Evolutionary conservation across 306 rosid species (phyloP).

Genomic region (Medicago truncatula): DNA sequence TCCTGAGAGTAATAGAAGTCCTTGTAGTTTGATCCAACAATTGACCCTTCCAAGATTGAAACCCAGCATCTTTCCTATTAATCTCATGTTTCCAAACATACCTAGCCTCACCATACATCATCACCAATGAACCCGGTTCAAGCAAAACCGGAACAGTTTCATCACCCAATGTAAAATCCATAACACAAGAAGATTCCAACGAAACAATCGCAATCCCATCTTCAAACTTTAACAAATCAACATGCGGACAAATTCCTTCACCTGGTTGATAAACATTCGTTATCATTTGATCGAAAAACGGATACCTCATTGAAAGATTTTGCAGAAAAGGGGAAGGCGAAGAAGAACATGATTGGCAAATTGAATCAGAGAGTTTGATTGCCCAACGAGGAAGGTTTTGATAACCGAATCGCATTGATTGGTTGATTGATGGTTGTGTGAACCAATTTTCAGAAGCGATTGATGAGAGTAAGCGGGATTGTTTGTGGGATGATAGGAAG

Average conservation of each 20-base stretch:
- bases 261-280: slow-evolving; percentile 74
- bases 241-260: slow-evolving; percentile 88
- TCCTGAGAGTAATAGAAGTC: slow-evolving; percentile 83
- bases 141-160: slow-evolving; percentile 61
- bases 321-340: slow-evolving; percentile 44
- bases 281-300: slow-evolving; percentile 85
- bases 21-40: slow-evolving; percentile 62
- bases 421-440: slow-evolving; percentile 55
- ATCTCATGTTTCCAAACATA: slow-evolving; percentile 89
- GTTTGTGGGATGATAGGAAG: slow-evolving; percentile 59
- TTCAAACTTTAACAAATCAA: slow-evolving; percentile 85
- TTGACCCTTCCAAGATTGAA: slow-evolving; percentile 76
- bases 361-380: slow-evolving; percentile 51
- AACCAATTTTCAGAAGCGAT: slow-evolving; percentile 57
- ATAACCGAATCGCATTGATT: slow-evolving; percentile 90
- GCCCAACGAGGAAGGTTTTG: slow-evolving; percentile 78
- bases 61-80: slow-evolving; percentile 72
- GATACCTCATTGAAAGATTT: slow-evolving; percentile 60
- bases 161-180: slow-evolving; percentile 65
- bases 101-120: slow-evolving; percentile 86
- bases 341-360: slow-evolving; percentile 37
- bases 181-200: slow-evolving; percentile 79
- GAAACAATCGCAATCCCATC: slow-evolving; percentile 93
- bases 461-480: slow-evolving; percentile 60
- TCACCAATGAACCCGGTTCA: slow-evolving; percentile 72